These are phyloP conservation scores for Isatis tinctoria DNA, from an alignment of 345 rosid genomes.

Conservation along the genomic window DNA sequence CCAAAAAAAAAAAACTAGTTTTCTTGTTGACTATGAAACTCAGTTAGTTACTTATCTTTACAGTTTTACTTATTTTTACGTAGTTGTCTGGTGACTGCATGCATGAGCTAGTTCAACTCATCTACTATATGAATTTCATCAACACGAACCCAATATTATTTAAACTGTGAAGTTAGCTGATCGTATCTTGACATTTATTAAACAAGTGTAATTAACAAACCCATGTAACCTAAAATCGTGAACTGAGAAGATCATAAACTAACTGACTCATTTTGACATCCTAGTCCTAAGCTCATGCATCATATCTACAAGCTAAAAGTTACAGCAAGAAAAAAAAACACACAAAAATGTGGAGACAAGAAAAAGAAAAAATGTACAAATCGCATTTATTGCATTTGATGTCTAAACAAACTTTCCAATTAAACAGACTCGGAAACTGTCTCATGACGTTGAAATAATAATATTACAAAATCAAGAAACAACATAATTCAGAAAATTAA, in stretches of 20 bases:
- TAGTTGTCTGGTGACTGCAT: not conserved
- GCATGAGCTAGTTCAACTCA: not conserved
- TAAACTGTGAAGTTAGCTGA: not conserved
- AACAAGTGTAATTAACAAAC: too few relatives aligned
- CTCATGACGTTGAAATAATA: slow-evolving; percentile 9
- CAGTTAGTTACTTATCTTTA: not conserved
- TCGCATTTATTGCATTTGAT: slow-evolving; percentile 17
- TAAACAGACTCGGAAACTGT: slow-evolving; percentile 9
- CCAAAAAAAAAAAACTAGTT: too few relatives aligned
- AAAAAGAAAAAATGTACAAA: not conserved
- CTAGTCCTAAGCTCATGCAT: too few relatives aligned
- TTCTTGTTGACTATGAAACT: not conserved
- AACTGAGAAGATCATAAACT: too few relatives aligned
- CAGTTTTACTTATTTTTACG: not conserved
- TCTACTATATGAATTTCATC: not conserved
- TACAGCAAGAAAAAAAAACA: not conserved
- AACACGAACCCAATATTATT: not conserved
- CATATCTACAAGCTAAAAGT: too few relatives aligned
- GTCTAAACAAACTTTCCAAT: slow-evolving; percentile 22
- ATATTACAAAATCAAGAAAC: slow-evolving; percentile 11
- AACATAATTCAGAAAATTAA: not conserved
- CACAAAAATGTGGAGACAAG: not conserved
- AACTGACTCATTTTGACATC: not conserved
- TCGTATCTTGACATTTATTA: too few relatives aligned
- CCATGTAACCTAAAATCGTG: not conserved